Base-by-base conservation (phyloP, 2,329 filamentous ascomycete species). In the Ambrosiella beaveri region DNA sequence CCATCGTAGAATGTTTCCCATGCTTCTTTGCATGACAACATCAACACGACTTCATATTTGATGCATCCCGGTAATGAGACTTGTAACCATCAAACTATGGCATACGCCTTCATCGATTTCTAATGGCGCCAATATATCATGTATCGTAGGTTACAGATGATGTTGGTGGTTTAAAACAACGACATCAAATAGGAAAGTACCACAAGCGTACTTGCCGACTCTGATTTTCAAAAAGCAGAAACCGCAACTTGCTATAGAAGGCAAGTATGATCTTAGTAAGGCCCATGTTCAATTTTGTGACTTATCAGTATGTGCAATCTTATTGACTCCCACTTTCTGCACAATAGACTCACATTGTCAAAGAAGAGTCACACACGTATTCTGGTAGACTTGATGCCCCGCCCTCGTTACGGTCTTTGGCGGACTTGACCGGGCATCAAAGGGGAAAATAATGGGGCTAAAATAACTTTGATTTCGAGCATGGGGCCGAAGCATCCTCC, bases 121-220 rank as follows among this genome's bases (percentile, higher is more conserved):
- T 35, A 51, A 36, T 36, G 36, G 11, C 9, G 12, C 8, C 17
- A 36, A 27, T 19, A 36, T 51, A 51, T 27, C 12, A 7, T 35
- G 27, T 9, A 11, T 35, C 27, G 12, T 51, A 7, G 27, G 17
- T 51, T 51, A 19, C 27, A 35, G 19, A 11, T 35, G 13, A 51
- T 35, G 2, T 19, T 51, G 17, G 19, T n/a, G 19, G 47, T 51
- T 19, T 51, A 15, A n/a, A 51, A 9, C 44, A 47, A 35, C 8
- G 27, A 36, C 27, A 11, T 49, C 12, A n/a, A 56, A 45, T 38
- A 56, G 57, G 52, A 51, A 59, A 44, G 57, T 59, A 19, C 37
- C 52, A 59, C 52, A 52, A 39, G 17, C 57, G 45, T 19, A 49
- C 3, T 49, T 49, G 45, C 45, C 45, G 7, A 41, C 39, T 40